Base-by-base conservation (phyloP, 768 basidiomycete species). In the Lentinula detonsa region DNA sequence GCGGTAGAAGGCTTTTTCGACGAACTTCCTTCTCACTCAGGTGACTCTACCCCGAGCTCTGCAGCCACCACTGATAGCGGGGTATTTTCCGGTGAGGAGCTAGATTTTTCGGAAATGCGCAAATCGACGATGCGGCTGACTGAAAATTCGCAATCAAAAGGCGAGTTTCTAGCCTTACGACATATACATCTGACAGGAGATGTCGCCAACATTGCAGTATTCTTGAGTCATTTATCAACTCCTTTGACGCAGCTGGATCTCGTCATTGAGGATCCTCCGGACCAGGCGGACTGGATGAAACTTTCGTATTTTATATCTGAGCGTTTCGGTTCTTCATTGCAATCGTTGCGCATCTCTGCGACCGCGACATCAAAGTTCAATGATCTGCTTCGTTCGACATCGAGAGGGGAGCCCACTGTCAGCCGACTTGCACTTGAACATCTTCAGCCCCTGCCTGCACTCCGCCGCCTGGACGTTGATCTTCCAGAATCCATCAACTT, bases 1-100 rank as follows among this genome's bases (percentile, higher is more conserved):
- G 85, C 86, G 0, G 85, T 91, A n/a, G 88, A 90, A 72, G 86
- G 87, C 18, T 92, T 92, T 72, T 92, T 92, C 70, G 85, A 86
- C 68, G 84, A 89, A 57, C 75, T 91, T 64, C 74, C 76, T 63
- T 74, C 80, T 15, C 78, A 81, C 45, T 90, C 89, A 0, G 90
- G 90, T n/a, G 77, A 78, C 62, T 82, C 82, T 33, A 88, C 89
- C 11, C 90, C 90, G 5, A 84, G 79, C 63, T 88, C 88, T 10
- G 79, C 84, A 13, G 79, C 75, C 28, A 85, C 87, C 56, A 86
- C 81, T 45, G 90, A 91, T 71, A 90, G 87, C 65, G 88, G 89
- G 45, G 83, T 91, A 62, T 90, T 88, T 75, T 90, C 88, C 57
- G 83, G 80, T 55, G 88, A 90, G 63, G 90, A 91, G 64, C 74